A percentile compares a stretch with the other conserved stretches of the same genome.
phyloP scores from a whole-genome alignment of 2,329 filamentous ascomycete genomes.

The Cytospora schulzeri region DNA sequence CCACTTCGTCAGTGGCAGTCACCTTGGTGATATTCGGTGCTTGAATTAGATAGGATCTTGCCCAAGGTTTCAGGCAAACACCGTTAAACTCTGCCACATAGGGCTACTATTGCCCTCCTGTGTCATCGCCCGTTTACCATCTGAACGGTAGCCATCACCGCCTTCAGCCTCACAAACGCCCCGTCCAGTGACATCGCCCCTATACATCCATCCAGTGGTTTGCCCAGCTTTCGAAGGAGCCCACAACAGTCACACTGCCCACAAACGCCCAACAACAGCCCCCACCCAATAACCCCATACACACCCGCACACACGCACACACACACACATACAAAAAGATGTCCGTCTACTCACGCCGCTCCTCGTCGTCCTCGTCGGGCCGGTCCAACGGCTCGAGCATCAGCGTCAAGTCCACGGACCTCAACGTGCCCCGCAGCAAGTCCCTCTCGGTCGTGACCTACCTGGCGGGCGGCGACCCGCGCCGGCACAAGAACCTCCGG shows the following conservation, averaged over 20 bases:
- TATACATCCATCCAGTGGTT: neutral
- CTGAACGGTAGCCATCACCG: conserved; percentile 3
- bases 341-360: conserved; percentile 25
- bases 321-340: no score
- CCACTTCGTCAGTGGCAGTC: neutral
- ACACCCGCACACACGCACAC: no score
- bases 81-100: conserved; percentile 9
- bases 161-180: neutral
- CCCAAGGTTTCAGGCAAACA: conserved; percentile 5
- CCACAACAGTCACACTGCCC: neutral
- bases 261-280: conserved; percentile 3
- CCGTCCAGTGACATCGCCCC: neutral
- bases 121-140: conserved; percentile 5
- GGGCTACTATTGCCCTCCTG: conserved; percentile 2
- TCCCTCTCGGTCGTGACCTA: conserved; percentile 25
- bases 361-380: conserved; percentile 23
- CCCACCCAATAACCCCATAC: neutral
- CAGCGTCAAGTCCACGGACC: conserved; percentile 20
- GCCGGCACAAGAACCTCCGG: conserved; percentile 27
- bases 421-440: conserved; percentile 21
- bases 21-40: conserved; percentile 3
- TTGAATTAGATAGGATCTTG: neutral
- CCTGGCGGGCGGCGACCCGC: conserved; percentile 28
- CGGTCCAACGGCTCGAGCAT: conserved; percentile 20
- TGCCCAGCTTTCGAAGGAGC: neutral